Conservation (phyloP, 352 stramenopile species). For the Proteromonas lacertae region DNA sequence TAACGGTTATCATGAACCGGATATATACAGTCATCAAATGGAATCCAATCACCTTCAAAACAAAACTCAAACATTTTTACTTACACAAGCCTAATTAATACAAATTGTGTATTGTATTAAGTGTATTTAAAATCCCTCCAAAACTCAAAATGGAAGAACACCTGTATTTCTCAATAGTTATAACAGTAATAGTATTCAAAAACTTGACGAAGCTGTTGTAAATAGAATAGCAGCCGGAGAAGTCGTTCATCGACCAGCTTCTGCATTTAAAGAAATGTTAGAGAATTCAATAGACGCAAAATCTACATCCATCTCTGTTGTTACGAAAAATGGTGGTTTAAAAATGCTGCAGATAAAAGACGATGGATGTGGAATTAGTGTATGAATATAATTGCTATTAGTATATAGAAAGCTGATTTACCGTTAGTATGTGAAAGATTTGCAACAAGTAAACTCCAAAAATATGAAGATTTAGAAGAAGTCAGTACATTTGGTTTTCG, state of each 20-base stretch:
- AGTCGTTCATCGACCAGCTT: constrained; percentile 64
- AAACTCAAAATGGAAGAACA: too few relatives aligned
- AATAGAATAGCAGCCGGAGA: constrained; percentile 41
- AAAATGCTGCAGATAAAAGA: constrained; percentile 72
- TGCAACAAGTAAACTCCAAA: constrained; percentile 76
- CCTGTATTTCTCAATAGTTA: too few relatives aligned
- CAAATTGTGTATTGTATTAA: too few relatives aligned
- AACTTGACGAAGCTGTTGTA: too few relatives aligned
- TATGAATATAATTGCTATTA: too few relatives aligned
- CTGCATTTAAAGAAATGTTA: constrained; percentile 81
- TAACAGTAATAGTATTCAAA: too few relatives aligned
- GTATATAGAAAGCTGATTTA: constrained; percentile 47
- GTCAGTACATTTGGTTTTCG: constrained; percentile 91
- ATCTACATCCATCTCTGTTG: constrained; percentile 11
- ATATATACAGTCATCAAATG: too few relatives aligned
- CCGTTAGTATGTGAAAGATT: constrained; percentile 77
- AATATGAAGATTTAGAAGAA: constrained; percentile 62
- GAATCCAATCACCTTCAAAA: too few relatives aligned
- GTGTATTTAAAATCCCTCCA: too few relatives aligned
- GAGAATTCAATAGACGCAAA: constrained; percentile 92
- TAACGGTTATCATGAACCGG: too few relatives aligned
- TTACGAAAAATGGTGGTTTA: constrained; percentile 29
- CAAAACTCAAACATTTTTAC: too few relatives aligned
- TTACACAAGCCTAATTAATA: too few relatives aligned
- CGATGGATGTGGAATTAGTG: constrained; percentile 67